These are phyloP conservation scores for Serendipita sp. DNA, from an alignment of 768 basidiomycete species.

Conservation along the genomic window DNA sequence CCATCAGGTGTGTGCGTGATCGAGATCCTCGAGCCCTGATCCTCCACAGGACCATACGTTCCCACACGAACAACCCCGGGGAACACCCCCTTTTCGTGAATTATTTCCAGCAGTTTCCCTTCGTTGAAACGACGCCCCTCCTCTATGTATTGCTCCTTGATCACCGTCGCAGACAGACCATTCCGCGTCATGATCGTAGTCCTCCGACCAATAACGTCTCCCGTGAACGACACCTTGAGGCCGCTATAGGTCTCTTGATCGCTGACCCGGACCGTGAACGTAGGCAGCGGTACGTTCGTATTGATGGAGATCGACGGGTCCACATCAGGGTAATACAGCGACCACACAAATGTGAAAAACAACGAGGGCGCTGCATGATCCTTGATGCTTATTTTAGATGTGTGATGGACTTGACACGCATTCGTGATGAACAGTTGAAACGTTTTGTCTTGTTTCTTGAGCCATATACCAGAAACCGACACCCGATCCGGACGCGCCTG, in stretches of 20 bases:
- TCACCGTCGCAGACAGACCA: background rate
- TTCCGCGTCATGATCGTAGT: background rate
- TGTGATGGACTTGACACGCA: background rate
- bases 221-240: background rate
- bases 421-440: background rate
- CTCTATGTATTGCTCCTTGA: constrained; percentile 1
- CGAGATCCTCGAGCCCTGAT: background rate
- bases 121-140: background rate
- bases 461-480: background rate
- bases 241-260: background rate
- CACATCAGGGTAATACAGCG: background rate
- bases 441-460: background rate
- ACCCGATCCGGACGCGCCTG: background rate
- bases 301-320: background rate
- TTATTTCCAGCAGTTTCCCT: background rate
- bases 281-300: background rate
- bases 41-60: background rate
- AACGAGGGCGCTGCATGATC: background rate
- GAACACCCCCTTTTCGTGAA: background rate
- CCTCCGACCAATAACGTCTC: background rate
- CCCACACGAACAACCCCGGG: background rate
- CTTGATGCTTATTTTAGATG: background rate
- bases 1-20: background rate
- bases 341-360: background rate
- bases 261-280: background rate